Evolutionary conservation across 1,284 basidiomycete genomes (phyloP).

Genomic region (Trichosporon sp.): DNA sequence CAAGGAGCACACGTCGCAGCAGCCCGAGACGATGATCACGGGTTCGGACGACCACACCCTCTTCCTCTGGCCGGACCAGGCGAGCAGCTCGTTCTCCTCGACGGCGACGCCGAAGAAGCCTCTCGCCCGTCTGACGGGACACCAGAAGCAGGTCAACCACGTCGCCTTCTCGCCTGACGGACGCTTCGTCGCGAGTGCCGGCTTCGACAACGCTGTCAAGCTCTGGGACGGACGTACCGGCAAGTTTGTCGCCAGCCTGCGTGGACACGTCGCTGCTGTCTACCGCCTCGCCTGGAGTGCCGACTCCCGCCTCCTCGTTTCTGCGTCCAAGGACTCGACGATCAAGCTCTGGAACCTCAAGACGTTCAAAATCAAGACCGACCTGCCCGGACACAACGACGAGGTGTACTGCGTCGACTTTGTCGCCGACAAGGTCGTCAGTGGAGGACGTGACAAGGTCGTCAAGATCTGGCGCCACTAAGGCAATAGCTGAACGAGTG

Average conservation of each 20-base stretch:
- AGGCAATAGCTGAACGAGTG: not conserved
- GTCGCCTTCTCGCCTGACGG: slow-evolving; percentile 96
- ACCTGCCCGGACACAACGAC: slow-evolving; percentile 93
- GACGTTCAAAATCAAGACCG: slow-evolving; percentile 88
- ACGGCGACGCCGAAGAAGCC: slow-evolving; percentile 70
- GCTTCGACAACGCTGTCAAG: slow-evolving; percentile 89
- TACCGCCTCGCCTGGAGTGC: slow-evolving; percentile 95
- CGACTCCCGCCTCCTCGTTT: slow-evolving; percentile 87
- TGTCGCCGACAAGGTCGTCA: slow-evolving; percentile 95
- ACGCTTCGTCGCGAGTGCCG: slow-evolving; percentile 83
- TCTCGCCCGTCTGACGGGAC: slow-evolving; percentile 82
- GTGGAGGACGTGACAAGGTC: slow-evolving; percentile 73
- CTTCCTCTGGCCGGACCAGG: slow-evolving; percentile 76
- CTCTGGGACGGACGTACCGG: slow-evolving; percentile 93
- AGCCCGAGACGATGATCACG: slow-evolving; percentile 83
- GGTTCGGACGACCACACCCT: slow-evolving; percentile 94
- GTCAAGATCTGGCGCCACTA: slow-evolving; percentile 59
- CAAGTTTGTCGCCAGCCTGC: slow-evolving; percentile 82
- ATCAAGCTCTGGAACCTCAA: slow-evolving; percentile 97
- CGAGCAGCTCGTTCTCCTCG: slow-evolving; percentile 61
- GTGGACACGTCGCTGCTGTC: slow-evolving; percentile 92
- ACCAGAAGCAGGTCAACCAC: slow-evolving; percentile 94
- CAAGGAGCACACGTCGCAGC: slow-evolving; percentile 66
- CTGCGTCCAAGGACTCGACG: slow-evolving; percentile 93
- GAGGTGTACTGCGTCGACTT: slow-evolving; percentile 99